Evolutionary conservation across 768 basidiomycete genomes (phyloP).

Genomic region (Guyanaporus albipodus): DNA sequence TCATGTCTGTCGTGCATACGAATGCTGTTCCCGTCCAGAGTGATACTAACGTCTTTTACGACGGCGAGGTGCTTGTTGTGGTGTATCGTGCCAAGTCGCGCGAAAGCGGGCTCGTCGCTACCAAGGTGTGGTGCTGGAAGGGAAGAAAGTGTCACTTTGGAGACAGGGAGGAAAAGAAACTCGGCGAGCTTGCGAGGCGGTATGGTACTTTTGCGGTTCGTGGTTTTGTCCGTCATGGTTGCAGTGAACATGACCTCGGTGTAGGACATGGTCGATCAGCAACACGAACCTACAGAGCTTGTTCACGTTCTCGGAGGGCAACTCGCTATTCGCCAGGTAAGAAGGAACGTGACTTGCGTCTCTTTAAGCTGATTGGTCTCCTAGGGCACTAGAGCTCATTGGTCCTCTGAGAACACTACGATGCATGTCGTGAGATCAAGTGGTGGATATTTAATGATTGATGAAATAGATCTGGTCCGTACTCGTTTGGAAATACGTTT

Average conservation of each 20-base stretch:
- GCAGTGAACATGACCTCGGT: too few relatives aligned
- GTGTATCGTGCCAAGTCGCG: conserved; percentile 66
- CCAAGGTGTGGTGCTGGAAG: conserved; percentile 74
- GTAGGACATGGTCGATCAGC: conserved; percentile 48
- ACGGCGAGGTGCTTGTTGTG: conserved; percentile 64
- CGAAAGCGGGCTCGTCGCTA: conserved; percentile 61
- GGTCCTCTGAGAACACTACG: conserved; percentile 75
- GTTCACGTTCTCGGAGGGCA: conserved; percentile 63
- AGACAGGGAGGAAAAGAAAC: conserved; percentile 61
- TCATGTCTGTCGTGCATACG: conserved; percentile 54
- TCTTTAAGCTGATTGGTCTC: conserved; percentile 3
- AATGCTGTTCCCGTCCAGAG: conserved; percentile 43
- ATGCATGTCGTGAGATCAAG: conserved; percentile 69
- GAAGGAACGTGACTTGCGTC: conserved; percentile 4
- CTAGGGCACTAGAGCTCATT: conserved; percentile 68
- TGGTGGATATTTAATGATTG: conserved; percentile 52
- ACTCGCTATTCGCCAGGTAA: conserved; percentile 72
- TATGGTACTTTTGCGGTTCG: conserved; percentile 66
- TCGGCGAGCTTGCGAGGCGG: conserved; percentile 66
- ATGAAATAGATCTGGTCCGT: conserved; percentile 68
- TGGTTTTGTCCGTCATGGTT: not conserved
- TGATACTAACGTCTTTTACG: conserved; percentile 61
- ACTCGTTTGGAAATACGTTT: not conserved
- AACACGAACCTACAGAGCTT: conserved; percentile 60
- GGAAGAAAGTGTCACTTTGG: conserved; percentile 52